Base-by-base conservation (phyloP, 208 protist genomes). In the Leishmania gerbilli region DNA sequence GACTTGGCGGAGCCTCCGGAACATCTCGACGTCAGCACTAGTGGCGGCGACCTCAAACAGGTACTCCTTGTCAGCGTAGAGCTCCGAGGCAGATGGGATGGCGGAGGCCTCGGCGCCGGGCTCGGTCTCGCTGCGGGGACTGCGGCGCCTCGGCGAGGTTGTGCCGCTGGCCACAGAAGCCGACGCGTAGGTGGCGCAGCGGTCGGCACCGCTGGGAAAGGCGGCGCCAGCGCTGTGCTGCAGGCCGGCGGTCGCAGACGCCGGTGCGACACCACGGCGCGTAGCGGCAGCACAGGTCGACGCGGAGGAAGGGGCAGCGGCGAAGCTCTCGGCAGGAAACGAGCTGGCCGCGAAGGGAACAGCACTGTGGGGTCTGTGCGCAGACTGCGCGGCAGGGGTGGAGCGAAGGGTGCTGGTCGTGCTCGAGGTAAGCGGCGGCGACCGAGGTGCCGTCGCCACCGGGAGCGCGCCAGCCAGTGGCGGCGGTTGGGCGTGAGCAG, bases 1-100 rank as follows among this genome's bases (percentile, higher is more conserved):
- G 6, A 84, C 89, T 24, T 79, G 76, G 15, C 91, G 91, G 21
- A 97, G 82, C 34, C 81, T 74, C n/a, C 79, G 77, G 79, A 95
- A 95, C 19, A 93, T 69, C 19, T 58, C 84, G 24, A 89, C 42
- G 68, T 93, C 82, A 0, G 77, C 37, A 17, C 87, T 87, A 37
- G 68, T 84, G 19, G 89, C 89, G 7, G 92, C 92, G 9, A 79
- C 86, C 56, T 84, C 79, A 62, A 92, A 83, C 24, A 92, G 76
- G 76, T 89, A 88, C n/a, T 84, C 58, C 21, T 21, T 55, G 64
- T 92, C 87, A 2, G 82, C 80, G 84, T 91, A 93, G 19, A 93
- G 58, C 58, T 69, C 45, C 24, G 47, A 65, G 6, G 82, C 82
- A 8, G 78, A 79, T 4, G 58, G 64, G 62, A 80, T 69, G 65